Percentiles rank a stretch among this genome's conserved stretches.
phyloP scores from a whole-genome alignment of 2,329 filamentous ascomycete species.

The Nigrograna mackinnonii region DNA sequence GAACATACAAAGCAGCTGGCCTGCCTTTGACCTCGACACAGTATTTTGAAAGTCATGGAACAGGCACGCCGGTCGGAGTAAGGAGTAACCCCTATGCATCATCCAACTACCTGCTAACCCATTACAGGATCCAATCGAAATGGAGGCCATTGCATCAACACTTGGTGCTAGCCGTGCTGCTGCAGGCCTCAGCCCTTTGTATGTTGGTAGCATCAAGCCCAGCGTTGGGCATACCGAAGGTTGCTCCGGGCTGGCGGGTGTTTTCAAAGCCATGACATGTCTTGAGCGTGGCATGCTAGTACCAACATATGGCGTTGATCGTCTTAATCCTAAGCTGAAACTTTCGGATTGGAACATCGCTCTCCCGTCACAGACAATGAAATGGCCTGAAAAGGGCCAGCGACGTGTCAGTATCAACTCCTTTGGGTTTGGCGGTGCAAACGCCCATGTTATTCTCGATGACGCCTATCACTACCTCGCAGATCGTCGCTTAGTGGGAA shows the following conservation, averaged over 20 bases:
- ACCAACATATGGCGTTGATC: conserved; percentile 6
- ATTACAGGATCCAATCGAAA: conserved; percentile 23
- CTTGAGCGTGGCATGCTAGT: conserved; percentile 36
- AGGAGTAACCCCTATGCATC: no score
- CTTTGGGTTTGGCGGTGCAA: neutral
- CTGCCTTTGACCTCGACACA: neutral
- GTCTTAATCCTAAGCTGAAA: neutral
- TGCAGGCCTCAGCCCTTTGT: conserved; percentile 5
- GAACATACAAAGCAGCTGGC: neutral
- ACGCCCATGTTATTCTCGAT: conserved; percentile 1
- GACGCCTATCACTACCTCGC: neutral
- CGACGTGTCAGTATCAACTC: conserved; percentile 5
- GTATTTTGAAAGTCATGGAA: conserved; percentile 43
- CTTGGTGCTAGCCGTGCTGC: neutral
- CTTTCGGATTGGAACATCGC: conserved; percentile 11
- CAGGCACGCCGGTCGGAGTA: conserved; percentile 57
- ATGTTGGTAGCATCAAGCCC: conserved; percentile 24
- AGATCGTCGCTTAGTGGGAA: neutral
- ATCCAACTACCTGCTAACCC: no score
- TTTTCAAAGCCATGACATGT: conserved; percentile 40
- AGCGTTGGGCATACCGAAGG: conserved; percentile 44
- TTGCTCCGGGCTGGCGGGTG: conserved; percentile 32
- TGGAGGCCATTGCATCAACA: conserved; percentile 11
- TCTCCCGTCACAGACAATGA: conserved; percentile 1
- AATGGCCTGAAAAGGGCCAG: conserved; percentile 5